Base-by-base conservation (phyloP, 371 early-diverging fungal genomes). In the Rhizopus microsporus region DNA sequence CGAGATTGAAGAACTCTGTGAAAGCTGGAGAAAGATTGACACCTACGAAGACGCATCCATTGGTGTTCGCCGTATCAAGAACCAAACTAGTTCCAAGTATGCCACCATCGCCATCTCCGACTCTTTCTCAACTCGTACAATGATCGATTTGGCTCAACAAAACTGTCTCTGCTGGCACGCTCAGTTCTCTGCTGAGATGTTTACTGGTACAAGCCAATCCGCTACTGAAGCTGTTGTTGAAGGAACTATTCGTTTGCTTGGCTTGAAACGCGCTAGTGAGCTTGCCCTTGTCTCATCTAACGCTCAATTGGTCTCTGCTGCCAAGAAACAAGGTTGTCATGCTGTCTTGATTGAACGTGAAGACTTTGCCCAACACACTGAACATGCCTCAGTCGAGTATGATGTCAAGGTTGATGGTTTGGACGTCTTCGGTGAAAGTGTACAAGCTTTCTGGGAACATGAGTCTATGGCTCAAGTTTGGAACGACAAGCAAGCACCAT, bases 141-240 rank as follows among this genome's bases (percentile, higher is more conserved):
- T 76, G 73, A 39, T 76, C 12, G 63, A 68, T 3, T 53, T 71
- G 38, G 73, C 77, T 30, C 71, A 67, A 50, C 67, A 59, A 39
- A 68, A 67, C n/a, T 69, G 73, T 48, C 71, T 76, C 29, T 76
- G 77, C 65, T 76, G 71, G 73, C 68, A 76, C 44, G 67, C 71
- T 23, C 77, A 76, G 55, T 69, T 76, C 57, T 59, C 67, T 58
- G 59, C 69, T 10, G 73, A 76, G 10, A 70, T 72, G 65, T 64
- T 76, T 51, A 9, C 29, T 17, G 33, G 30, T 13, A 37, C 32
- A n/a, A 38, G 30, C 2, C 33, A 8, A 7, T 48, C 51, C 5
- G 55, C 60, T 17, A 54, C 65, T 7, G 53, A 63, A 15, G 47
- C 67, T 1, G 61, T 69, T 16, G 51, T 71, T 3, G 47, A 43